These are phyloP conservation scores for Ceratobasidium sp. DNA, from an alignment of 1,284 basidiomycete species.

Conservation along the genomic window DNA sequence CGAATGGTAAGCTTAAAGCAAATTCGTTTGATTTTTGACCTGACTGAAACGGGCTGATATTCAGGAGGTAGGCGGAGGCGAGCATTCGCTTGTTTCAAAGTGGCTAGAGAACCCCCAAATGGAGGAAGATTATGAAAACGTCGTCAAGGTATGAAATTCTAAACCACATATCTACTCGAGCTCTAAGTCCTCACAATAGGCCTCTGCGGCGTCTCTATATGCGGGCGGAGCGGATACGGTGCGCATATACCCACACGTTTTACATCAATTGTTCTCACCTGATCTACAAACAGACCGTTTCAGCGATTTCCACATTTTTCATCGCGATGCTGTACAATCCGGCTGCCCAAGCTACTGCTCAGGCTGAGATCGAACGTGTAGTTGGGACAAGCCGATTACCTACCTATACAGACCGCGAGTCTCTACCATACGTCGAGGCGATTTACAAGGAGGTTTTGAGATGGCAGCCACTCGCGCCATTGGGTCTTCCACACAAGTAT, in stretches of 20 bases:
- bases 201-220: slow-evolving; percentile 31
- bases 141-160: neutral
- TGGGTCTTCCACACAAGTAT: slow-evolving; percentile 45
- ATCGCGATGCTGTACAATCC: slow-evolving; percentile 47
- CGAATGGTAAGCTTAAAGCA: neutral
- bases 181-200: slow-evolving; percentile 8
- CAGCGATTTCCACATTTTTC: slow-evolving; percentile 42
- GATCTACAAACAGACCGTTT: slow-evolving; percentile 39
- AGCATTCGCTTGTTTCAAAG: slow-evolving; percentile 19
- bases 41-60: neutral
- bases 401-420: slow-evolving; percentile 22
- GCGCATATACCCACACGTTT: too few species aligned
- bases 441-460: slow-evolving; percentile 47
- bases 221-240: slow-evolving; percentile 33
- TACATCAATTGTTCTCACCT: too few species aligned
- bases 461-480: slow-evolving; percentile 44
- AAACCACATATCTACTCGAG: too few species aligned
- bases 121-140: slow-evolving; percentile 7
- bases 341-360: slow-evolving; percentile 21
- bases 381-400: slow-evolving; percentile 38
- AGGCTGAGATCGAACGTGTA: slow-evolving; percentile 39
- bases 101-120: slow-evolving; percentile 6
- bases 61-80: neutral
- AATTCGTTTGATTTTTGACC: neutral
- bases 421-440: slow-evolving; percentile 46